phyloP scores from a whole-genome alignment of 164 flowering plant genomes.

The Piper betle region DNA sequence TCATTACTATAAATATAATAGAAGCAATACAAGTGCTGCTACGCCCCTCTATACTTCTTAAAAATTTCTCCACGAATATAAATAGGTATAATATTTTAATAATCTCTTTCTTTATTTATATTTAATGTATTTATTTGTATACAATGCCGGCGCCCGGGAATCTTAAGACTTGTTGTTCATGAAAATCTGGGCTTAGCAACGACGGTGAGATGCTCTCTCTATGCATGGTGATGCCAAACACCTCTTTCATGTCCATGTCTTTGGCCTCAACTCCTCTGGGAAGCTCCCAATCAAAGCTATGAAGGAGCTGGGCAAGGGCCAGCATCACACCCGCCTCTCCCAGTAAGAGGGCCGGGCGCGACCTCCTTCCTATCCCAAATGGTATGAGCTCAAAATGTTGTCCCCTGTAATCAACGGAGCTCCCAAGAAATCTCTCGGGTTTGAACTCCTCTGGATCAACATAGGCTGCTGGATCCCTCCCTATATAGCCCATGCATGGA shows the following conservation, averaged over 20 bases:
- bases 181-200: too few relatives aligned
- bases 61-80: too few relatives aligned
- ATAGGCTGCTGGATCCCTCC: not conserved
- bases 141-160: too few relatives aligned
- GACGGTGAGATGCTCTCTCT: too few relatives aligned
- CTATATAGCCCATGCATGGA: slow-evolving; percentile 1
- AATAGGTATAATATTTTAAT: too few relatives aligned
- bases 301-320: slow-evolving; percentile 5
- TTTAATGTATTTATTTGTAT: too few relatives aligned
- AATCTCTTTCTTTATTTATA: too few relatives aligned
- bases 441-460: slow-evolving; percentile 15
- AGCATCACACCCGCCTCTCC: slow-evolving; percentile 4
- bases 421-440: slow-evolving; percentile 42
- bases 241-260: slow-evolving; percentile 3
- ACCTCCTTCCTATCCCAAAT: slow-evolving; percentile 7
- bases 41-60: too few relatives aligned
- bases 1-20: too few relatives aligned
- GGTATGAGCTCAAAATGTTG: slow-evolving; percentile 25
- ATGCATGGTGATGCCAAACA: too few relatives aligned
- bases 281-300: slow-evolving; percentile 6
- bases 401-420: slow-evolving; percentile 31
- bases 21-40: too few relatives aligned
- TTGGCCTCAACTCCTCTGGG: not conserved
- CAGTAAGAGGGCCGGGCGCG: slow-evolving; percentile 3
- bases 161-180: too few relatives aligned